Evolutionary conservation across 208 protist species (phyloP).

Genomic region (Tritrichomonas musculus): DNA sequence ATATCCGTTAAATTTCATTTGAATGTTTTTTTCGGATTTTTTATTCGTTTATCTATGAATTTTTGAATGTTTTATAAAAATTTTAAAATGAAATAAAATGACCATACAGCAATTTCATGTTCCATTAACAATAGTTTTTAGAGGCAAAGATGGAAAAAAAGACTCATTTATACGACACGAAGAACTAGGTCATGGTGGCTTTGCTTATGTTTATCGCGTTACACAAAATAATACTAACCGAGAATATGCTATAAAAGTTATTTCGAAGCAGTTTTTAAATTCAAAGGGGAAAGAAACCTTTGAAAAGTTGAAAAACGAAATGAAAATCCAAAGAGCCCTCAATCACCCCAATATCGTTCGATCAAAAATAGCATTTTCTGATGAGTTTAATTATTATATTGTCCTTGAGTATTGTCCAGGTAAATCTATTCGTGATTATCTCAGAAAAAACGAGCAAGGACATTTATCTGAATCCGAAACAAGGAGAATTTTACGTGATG

Average conservation of each 20-base stretch:
- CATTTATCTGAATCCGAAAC: background rate
- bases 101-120: too few relatives aligned
- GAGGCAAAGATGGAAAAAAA: background rate
- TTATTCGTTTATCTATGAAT: too few relatives aligned
- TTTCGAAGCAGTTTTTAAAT: constrained; percentile 64
- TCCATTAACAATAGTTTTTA: too few relatives aligned
- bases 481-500: background rate
- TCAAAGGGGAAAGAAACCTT: background rate
- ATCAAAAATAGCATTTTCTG: constrained; percentile 82
- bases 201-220: background rate
- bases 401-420: constrained; percentile 77
- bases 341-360: constrained; percentile 89
- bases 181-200: background rate
- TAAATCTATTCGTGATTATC: too few relatives aligned
- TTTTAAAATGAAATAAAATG: too few relatives aligned
- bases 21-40: too few relatives aligned
- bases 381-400: constrained; percentile 83
- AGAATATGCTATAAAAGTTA: constrained; percentile 80
- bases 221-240: background rate
- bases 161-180: background rate
- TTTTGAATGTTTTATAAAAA: too few relatives aligned
- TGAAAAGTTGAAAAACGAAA: constrained; percentile 65
- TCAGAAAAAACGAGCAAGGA: background rate
- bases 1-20: too few relatives aligned
- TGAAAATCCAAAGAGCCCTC: too few relatives aligned